These are phyloP conservation scores for Heterococcus sp. DNA, from an alignment of 108 stramenopile genomes.

Conservation along the genomic window DNA sequence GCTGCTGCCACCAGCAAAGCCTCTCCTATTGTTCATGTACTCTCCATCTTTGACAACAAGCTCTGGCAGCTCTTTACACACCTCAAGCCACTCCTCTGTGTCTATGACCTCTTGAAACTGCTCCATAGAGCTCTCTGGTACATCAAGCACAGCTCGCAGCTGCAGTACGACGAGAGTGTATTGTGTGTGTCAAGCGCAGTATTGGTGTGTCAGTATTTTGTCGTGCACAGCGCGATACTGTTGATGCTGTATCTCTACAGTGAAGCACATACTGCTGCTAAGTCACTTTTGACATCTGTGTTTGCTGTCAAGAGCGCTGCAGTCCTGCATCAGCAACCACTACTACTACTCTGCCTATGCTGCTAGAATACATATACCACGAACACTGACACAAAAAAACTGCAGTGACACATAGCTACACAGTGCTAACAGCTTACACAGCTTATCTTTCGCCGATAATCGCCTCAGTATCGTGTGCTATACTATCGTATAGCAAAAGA, in stretches of 20 bases:
- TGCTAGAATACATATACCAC: too few species aligned
- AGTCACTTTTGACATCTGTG: not conserved
- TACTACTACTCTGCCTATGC: too few species aligned
- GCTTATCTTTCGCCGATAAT: not conserved
- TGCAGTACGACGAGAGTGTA: not conserved
- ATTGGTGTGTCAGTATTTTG: too few species aligned
- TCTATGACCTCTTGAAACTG: conserved; percentile 43
- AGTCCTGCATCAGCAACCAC: not conserved
- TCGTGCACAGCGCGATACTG: not conserved
- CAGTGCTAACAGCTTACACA: not conserved
- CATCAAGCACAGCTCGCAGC: conserved; percentile 50
- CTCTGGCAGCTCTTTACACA: conserved; percentile 41
- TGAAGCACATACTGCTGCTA: not conserved
- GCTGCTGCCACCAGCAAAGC: not conserved
- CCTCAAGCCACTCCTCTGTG: conserved; percentile 22
- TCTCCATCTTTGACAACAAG: conserved; percentile 11
- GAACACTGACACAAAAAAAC: too few species aligned
- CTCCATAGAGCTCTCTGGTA: conserved; percentile 43
- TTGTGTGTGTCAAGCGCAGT: not conserved
- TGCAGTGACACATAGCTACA: too few species aligned
- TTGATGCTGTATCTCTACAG: not conserved
- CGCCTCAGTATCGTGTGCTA: not conserved
- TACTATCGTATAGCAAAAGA: not conserved
- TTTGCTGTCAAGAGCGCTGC: not conserved
- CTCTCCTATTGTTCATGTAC: not conserved